Percentiles rank a stretch among this genome's conserved stretches.
phyloP scores from a whole-genome alignment of 2,329 filamentous ascomycete genomes.

The Aspergillus sp. region DNA sequence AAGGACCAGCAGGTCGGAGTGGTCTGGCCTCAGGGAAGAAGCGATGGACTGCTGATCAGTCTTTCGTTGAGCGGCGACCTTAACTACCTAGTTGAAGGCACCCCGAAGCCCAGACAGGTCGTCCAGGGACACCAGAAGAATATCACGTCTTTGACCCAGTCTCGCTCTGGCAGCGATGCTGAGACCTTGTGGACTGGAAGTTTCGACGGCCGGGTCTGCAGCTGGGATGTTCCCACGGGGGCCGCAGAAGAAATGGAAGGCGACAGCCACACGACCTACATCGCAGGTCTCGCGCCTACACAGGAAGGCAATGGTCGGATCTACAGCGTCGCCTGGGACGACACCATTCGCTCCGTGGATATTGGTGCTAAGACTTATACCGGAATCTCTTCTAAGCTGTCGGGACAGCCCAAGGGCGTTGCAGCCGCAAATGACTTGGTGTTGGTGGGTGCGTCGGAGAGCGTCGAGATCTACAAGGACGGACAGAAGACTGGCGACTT shows the following conservation, averaged over 20 bases:
- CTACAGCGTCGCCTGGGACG: slow-evolving; percentile 94
- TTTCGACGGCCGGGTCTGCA: slow-evolving; percentile 83
- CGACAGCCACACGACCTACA: slow-evolving; percentile 79
- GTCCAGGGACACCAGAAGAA: slow-evolving; percentile 89
- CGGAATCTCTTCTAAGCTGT: slow-evolving; percentile 66
- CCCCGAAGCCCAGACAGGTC: slow-evolving; percentile 66
- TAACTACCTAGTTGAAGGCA: slow-evolving; percentile 79
- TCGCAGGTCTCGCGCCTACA: slow-evolving; percentile 70
- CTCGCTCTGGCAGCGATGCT: slow-evolving; percentile 48
- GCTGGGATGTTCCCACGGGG: slow-evolving; percentile 77
- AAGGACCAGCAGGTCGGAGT: slow-evolving; percentile 92
- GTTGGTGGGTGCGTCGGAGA: slow-evolving; percentile 61
- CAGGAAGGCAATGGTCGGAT: slow-evolving; percentile 58
- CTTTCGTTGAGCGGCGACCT: slow-evolving; percentile 85
- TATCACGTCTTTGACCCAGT: slow-evolving; percentile 73
- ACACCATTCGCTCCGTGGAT: slow-evolving; percentile 79
- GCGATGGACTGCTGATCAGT: slow-evolving; percentile 85
- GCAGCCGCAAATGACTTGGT: slow-evolving; percentile 55
- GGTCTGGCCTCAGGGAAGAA: slow-evolving; percentile 80
- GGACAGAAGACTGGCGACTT: slow-evolving; percentile 61
- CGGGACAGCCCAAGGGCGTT: slow-evolving; percentile 78
- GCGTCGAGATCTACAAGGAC: slow-evolving; percentile 62
- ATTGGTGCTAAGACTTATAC: slow-evolving; percentile 73
- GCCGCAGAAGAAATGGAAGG: slow-evolving; percentile 73
- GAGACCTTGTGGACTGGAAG: slow-evolving; percentile 83